phyloP scores from a whole-genome alignment of 179 eudicot species.

The Corrigiola litoralis region DNA sequence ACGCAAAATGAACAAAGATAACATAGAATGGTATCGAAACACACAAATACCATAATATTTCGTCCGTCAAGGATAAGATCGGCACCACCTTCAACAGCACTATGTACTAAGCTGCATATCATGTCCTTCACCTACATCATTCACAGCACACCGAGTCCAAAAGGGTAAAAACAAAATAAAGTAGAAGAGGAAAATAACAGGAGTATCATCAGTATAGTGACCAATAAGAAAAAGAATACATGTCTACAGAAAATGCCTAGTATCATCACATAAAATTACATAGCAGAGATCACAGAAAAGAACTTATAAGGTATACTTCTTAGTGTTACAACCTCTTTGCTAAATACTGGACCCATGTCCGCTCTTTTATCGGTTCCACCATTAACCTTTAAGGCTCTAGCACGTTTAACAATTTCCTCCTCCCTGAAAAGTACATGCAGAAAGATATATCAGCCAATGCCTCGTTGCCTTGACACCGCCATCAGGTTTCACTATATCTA shows the following conservation, averaged over 20 bases:
- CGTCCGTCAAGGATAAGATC: constrained; percentile 68
- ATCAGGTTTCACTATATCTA: background rate
- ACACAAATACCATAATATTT: constrained; percentile 32
- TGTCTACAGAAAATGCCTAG: background rate
- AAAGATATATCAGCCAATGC: background rate
- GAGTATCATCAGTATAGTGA: too few relatives aligned
- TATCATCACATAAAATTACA: background rate
- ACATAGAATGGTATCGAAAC: background rate
- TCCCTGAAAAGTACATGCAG: constrained; percentile 40
- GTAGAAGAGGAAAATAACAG: too few relatives aligned
- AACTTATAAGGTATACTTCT: background rate
- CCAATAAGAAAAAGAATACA: background rate
- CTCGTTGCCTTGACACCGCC: background rate
- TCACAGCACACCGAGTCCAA: constrained; percentile 4
- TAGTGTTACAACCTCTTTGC: constrained; percentile 53
- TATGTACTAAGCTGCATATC: constrained; percentile 52
- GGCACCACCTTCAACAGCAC: constrained; percentile 64
- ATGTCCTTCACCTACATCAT: constrained; percentile 63
- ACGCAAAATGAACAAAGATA: background rate
- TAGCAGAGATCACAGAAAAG: background rate
- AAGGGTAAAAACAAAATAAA: background rate
- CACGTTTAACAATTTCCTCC: constrained; percentile 62
- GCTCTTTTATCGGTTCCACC: constrained; percentile 65
- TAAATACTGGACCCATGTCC: constrained; percentile 76
- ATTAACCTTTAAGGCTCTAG: constrained; percentile 60